Evolutionary conservation across 2,329 filamentous ascomycete species (phyloP).

Genomic region (Penicillium paneum): DNA sequence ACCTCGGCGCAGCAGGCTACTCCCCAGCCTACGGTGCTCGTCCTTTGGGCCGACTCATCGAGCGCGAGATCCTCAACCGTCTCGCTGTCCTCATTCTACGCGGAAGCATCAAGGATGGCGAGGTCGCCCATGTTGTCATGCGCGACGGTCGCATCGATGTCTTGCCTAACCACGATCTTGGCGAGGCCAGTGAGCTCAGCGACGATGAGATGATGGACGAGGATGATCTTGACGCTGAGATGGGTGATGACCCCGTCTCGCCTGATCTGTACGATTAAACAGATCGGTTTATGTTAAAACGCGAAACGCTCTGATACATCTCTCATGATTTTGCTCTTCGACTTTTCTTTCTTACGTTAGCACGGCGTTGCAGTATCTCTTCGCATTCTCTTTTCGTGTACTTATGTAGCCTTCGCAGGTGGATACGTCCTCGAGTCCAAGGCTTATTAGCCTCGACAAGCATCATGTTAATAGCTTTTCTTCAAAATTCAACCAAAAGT

Average conservation of each 20-base stretch:
- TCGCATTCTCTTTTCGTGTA: neutral
- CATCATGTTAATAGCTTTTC: neutral
- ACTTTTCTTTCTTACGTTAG: neutral
- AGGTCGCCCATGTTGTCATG: conserved; percentile 74
- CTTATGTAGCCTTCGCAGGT: neutral
- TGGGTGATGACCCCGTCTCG: conserved; percentile 54
- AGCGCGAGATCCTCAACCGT: conserved; percentile 94
- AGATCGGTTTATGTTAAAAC: neutral
- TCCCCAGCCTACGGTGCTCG: conserved; percentile 92
- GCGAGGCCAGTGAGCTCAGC: conserved; percentile 42
- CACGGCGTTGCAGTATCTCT: neutral
- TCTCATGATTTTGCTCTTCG: neutral
- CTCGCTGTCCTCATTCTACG: conserved; percentile 88
- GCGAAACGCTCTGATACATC: neutral
- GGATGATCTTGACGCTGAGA: conserved; percentile 72
- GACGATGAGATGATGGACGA: conserved; percentile 73
- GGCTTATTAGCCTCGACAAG: neutral
- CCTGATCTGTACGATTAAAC: conserved; percentile 58
- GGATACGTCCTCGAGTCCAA: neutral
- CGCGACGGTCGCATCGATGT: conserved; percentile 77
- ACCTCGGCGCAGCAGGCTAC: conserved; percentile 86
- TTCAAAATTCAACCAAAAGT: neutral
- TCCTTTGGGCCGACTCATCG: conserved; percentile 82
- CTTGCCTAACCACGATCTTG: conserved; percentile 72
- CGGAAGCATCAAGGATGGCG: conserved; percentile 79